A percentile compares a stretch with the other conserved stretches of the same genome.
Conservation (phyloP, 805 yeast genomes). For the Myxozyma neotropica region DNA sequence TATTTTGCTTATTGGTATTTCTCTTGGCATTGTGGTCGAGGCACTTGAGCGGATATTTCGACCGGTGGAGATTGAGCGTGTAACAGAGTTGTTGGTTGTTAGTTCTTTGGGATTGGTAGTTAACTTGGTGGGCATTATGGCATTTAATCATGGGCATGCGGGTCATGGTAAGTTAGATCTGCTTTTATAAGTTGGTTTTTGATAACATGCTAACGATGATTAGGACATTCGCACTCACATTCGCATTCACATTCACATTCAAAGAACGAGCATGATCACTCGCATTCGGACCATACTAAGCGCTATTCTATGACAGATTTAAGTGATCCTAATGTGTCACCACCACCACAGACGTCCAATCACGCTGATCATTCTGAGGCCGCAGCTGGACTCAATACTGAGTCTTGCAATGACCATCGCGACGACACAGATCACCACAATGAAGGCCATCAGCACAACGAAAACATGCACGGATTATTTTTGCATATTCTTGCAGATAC, state of each 20-base stretch:
- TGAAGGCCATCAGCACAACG: slow-evolving; percentile 44
- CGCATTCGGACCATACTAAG: slow-evolving; percentile 18
- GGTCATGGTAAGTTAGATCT: slow-evolving; percentile 44
- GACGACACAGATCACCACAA: slow-evolving; percentile 26
- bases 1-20: slow-evolving; percentile 81
- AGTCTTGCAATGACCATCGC: slow-evolving; percentile 41
- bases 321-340: slow-evolving; percentile 18
- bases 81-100: slow-evolving; percentile 82
- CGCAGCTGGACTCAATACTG: slow-evolving; percentile 35
- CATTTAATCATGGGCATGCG: slow-evolving; percentile 82
- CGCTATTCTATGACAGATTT: slow-evolving; percentile 2
- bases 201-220: slow-evolving; percentile 39
- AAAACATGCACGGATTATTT: slow-evolving; percentile 91
- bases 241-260: slow-evolving; percentile 23
- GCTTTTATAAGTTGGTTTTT: slow-evolving; percentile 5
- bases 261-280: slow-evolving; percentile 31
- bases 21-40: slow-evolving; percentile 83
- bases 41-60: slow-evolving; percentile 77
- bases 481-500: slow-evolving; percentile 94
- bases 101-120: slow-evolving; percentile 83
- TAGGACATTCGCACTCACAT: slow-evolving; percentile 24
- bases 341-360: slow-evolving; percentile 1
- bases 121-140: slow-evolving; percentile 88
- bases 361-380: not conserved
- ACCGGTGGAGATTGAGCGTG: slow-evolving; percentile 77